These are phyloP conservation scores for Wickerhamomyces subpelliculosus DNA, from an alignment of 805 yeast species.

Conservation along the genomic window DNA sequence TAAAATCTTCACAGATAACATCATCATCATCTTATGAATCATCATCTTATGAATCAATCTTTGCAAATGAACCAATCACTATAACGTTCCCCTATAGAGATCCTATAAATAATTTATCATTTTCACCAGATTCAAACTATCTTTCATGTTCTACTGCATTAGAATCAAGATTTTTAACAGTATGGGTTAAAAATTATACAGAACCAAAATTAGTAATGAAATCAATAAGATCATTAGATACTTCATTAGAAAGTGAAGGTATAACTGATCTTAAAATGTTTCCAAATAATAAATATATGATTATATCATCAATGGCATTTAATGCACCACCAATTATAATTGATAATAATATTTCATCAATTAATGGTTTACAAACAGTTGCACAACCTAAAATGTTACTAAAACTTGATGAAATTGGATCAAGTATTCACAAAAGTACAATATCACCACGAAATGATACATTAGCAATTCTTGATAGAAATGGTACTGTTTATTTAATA, in stretches of 20 bases:
- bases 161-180: constrained; percentile 74
- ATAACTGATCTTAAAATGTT: constrained; percentile 75
- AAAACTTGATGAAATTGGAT: constrained; percentile 75
- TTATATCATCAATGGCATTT: constrained; percentile 53
- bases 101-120: constrained; percentile 67
- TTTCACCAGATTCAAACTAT: constrained; percentile 66
- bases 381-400: constrained; percentile 56
- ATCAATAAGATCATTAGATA: constrained; percentile 54
- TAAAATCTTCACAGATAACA: no score
- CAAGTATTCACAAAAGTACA: constrained; percentile 64
- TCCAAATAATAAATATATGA: constrained; percentile 55
- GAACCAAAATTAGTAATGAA: constrained; percentile 66
- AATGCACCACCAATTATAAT: constrained; percentile 61
- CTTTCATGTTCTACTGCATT: constrained; percentile 60
- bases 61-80: constrained; percentile 45
- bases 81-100: constrained; percentile 83
- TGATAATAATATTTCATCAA: constrained; percentile 51
- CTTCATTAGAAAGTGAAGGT: constrained; percentile 77
- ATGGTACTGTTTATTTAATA: constrained; percentile 68
- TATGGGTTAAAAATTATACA: constrained; percentile 54
- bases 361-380: constrained; percentile 31
- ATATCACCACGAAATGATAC: constrained; percentile 86
- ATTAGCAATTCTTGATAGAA: constrained; percentile 70
- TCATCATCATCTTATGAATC: neutral
- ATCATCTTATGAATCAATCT: neutral